Conservation (phyloP, 345 rosid genomes). For the Erodium maritimum region DNA sequence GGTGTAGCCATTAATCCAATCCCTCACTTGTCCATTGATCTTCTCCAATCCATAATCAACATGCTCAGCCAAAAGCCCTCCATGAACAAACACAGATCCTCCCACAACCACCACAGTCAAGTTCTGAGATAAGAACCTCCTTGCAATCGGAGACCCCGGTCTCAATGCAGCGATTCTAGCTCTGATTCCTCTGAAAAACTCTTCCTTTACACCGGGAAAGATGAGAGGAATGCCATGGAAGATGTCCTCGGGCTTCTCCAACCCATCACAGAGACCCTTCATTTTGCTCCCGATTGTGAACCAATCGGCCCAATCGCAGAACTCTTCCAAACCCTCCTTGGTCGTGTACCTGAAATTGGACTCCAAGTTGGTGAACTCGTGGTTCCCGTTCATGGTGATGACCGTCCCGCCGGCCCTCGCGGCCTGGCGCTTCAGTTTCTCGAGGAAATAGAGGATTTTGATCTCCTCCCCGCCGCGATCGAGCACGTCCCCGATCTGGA, state of each 20-base stretch:
- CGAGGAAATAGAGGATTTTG: conserved; percentile 63
- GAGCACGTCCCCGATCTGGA: conserved; percentile 79
- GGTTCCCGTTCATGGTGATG: conserved; percentile 82
- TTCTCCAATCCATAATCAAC: conserved; percentile 67
- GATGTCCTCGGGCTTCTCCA: conserved; percentile 40
- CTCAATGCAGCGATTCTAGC: conserved; percentile 74
- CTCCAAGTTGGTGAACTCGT: conserved; percentile 84
- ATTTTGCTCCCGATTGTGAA: conserved; percentile 48
- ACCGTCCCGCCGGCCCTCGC: conserved; percentile 48
- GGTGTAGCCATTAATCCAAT: conserved; percentile 53
- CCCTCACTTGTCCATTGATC: conserved; percentile 67
- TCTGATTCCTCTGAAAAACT: conserved; percentile 35
- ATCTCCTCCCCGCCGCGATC: conserved; percentile 87
- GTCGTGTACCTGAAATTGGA: conserved; percentile 71
- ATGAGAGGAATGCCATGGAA: conserved; percentile 50
- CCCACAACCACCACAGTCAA: conserved; percentile 72
- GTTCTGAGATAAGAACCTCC: conserved; percentile 47
- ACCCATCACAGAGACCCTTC: conserved; percentile 45
- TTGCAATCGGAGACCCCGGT: conserved; percentile 63
- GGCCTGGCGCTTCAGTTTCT: conserved; percentile 68
- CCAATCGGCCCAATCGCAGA: conserved; percentile 69
- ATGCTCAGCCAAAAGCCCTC: conserved; percentile 60
- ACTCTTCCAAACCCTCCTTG: conserved; percentile 48
- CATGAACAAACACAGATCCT: conserved; percentile 77
- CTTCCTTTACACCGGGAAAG: conserved; percentile 33